Evolutionary conservation across 2,329 filamentous ascomycete species (phyloP).

Genomic region (Alternaria metachromatica): DNA sequence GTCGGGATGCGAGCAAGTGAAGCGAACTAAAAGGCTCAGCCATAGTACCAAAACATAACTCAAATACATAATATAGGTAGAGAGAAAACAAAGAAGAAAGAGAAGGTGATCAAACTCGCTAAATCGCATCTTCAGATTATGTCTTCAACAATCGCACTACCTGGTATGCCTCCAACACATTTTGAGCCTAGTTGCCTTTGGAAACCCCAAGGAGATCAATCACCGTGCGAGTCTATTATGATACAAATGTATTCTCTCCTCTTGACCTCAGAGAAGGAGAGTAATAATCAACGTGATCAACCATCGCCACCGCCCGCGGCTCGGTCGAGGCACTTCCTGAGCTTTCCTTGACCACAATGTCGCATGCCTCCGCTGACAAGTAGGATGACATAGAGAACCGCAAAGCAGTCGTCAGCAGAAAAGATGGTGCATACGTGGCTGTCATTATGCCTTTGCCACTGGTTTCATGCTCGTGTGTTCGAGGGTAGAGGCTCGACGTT

Average conservation of each 20-base stretch:
- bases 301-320: slow-evolving; percentile 12
- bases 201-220: slow-evolving; percentile 1
- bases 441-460: background rate
- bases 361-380: background rate
- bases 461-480: slow-evolving; percentile 5
- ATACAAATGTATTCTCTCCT: slow-evolving; percentile 12
- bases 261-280: background rate
- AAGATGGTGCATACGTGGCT: background rate
- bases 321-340: slow-evolving; percentile 6
- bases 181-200: background rate
- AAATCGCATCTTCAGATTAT: slow-evolving; percentile 13
- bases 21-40: background rate
- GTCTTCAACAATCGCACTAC: slow-evolving; percentile 2
- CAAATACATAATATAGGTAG: background rate
- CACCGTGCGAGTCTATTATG: slow-evolving; percentile 13
- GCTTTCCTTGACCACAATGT: background rate
- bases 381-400: background rate
- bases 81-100: background rate
- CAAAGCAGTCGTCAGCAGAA: background rate
- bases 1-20: background rate
- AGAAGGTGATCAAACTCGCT: slow-evolving; percentile 3
- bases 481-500: slow-evolving; percentile 9
- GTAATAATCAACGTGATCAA: slow-evolving; percentile 3
- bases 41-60: background rate
- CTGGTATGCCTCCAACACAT: background rate